Percentiles rank a stretch among this genome's conserved stretches.
These are phyloP conservation scores for Aspergillus sp. DNA, from an alignment of 2,329 filamentous ascomycete species.

Conservation along the genomic window DNA sequence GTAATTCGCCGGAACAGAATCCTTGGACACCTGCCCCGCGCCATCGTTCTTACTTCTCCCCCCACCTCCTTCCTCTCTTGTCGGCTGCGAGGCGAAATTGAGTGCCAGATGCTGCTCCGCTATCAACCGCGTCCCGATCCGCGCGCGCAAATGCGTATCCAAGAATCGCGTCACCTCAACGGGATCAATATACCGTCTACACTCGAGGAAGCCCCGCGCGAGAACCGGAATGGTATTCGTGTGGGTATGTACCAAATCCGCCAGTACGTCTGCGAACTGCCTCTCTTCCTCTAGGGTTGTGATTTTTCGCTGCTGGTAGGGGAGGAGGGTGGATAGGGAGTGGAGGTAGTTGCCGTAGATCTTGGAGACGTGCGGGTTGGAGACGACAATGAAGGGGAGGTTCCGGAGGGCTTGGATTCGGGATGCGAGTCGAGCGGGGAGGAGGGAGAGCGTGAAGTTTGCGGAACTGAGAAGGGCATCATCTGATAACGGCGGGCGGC, in stretches of 20 bases:
- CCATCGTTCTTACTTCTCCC: background rate
- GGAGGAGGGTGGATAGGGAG: slow-evolving; percentile 80
- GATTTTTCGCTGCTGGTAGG: slow-evolving; percentile 67
- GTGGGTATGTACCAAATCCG: slow-evolving; percentile 91
- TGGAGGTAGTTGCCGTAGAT: slow-evolving; percentile 97
- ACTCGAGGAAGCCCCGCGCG: slow-evolving; percentile 87
- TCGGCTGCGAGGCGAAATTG: slow-evolving; percentile 66
- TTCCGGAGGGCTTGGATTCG: slow-evolving; percentile 89
- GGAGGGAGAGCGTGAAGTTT: slow-evolving; percentile 88
- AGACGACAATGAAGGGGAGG: slow-evolving; percentile 93
- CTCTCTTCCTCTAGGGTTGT: slow-evolving; percentile 77
- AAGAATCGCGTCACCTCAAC: slow-evolving; percentile 81
- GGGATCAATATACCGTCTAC: slow-evolving; percentile 76
- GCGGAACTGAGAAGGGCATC: slow-evolving; percentile 78
- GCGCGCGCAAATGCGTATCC: slow-evolving; percentile 84
- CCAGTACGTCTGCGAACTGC: slow-evolving; percentile 82
- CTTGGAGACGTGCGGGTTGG: slow-evolving; percentile 87
- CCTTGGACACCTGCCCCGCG: slow-evolving; percentile 12
- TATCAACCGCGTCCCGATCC: slow-evolving; percentile 88
- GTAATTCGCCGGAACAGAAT: slow-evolving; percentile 49
- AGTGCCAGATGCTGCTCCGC: slow-evolving; percentile 95
- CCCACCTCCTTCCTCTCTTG: slow-evolving; percentile 48
- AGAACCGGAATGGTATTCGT: slow-evolving; percentile 89
- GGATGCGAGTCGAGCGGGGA: slow-evolving; percentile 85
- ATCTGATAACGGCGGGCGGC: slow-evolving; percentile 73